phyloP scores from a whole-genome alignment of 768 basidiomycete species.

The Mycena metata region DNA sequence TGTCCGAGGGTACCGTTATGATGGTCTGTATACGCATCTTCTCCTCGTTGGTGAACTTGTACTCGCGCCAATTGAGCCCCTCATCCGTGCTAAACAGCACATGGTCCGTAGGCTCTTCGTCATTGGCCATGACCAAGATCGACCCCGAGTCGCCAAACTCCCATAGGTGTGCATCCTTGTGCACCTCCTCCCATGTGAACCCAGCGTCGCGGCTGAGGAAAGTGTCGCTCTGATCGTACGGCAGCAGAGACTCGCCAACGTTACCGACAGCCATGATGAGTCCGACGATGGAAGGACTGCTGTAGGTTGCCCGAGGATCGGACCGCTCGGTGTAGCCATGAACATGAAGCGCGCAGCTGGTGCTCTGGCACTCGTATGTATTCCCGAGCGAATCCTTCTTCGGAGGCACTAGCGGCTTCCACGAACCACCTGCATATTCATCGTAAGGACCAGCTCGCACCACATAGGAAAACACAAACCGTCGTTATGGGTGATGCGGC shows the following conservation, averaged over 20 bases:
- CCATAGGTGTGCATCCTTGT: slow-evolving; percentile 98
- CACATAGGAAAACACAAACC: slow-evolving; percentile 61
- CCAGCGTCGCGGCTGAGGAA: slow-evolving; percentile 97
- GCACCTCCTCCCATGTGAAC: slow-evolving; percentile 98
- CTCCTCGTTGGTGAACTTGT: slow-evolving; percentile 83
- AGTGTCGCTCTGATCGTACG: slow-evolving; percentile 91
- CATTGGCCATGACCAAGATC: slow-evolving; percentile 92
- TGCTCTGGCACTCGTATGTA: slow-evolving; percentile 75
- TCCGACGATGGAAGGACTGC: slow-evolving; percentile 91
- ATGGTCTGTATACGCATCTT: slow-evolving; percentile 82
- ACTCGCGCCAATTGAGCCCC: slow-evolving; percentile 89
- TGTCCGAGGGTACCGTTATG: slow-evolving; percentile 91
- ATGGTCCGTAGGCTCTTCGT: slow-evolving; percentile 92
- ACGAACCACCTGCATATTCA: slow-evolving; percentile 74
- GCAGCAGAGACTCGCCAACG: slow-evolving; percentile 85
- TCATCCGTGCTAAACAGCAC: slow-evolving; percentile 93
- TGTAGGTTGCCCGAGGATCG: slow-evolving; percentile 93
- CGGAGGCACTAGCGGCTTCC: slow-evolving; percentile 89
- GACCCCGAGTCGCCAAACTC: slow-evolving; percentile 98
- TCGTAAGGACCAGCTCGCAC: slow-evolving; percentile 13
- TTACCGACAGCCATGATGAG: slow-evolving; percentile 97
- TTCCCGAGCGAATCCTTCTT: slow-evolving; percentile 79
- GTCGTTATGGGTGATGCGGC: slow-evolving; percentile 96
- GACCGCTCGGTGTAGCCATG: slow-evolving; percentile 96
- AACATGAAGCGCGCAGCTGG: slow-evolving; percentile 86